Conservation (phyloP, 345 rosid species). For the Eucalyptus virginea region DNA sequence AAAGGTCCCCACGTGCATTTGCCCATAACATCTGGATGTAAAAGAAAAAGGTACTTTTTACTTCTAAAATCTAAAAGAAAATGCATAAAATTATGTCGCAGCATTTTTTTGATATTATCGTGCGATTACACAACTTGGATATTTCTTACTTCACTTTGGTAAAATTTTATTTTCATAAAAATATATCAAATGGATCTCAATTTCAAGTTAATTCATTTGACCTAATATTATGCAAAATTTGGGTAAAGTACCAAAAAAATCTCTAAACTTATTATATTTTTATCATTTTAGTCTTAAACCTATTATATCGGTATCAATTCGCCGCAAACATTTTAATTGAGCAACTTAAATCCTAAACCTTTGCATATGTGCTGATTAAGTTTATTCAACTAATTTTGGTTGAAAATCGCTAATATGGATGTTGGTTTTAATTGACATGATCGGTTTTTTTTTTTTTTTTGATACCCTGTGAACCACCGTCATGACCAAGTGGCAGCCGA, state of each 20-base stretch:
- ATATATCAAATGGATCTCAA: background rate
- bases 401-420: accelerated
- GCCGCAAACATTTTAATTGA: accelerated
- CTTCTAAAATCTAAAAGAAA: background rate
- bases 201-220: background rate
- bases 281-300: too few relatives aligned
- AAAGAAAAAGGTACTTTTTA: background rate
- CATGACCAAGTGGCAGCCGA: too few relatives aligned
- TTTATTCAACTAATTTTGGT: too few relatives aligned
- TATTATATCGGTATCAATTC: too few relatives aligned
- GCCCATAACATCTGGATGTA: background rate
- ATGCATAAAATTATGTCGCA: background rate
- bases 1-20: background rate
- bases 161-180: background rate
- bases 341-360: too few relatives aligned
- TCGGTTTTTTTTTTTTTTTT: too few relatives aligned
- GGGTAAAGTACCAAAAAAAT: background rate
- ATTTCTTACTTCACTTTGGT: background rate
- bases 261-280: too few relatives aligned
- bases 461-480: too few relatives aligned
- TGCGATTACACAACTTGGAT: background rate
- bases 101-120: background rate
- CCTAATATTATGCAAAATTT: background rate
- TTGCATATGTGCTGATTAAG: too few relatives aligned
- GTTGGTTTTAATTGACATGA: accelerated